Base-by-base conservation (phyloP, 495 filamentous ascomycete species). In the Halenospora varia region DNA sequence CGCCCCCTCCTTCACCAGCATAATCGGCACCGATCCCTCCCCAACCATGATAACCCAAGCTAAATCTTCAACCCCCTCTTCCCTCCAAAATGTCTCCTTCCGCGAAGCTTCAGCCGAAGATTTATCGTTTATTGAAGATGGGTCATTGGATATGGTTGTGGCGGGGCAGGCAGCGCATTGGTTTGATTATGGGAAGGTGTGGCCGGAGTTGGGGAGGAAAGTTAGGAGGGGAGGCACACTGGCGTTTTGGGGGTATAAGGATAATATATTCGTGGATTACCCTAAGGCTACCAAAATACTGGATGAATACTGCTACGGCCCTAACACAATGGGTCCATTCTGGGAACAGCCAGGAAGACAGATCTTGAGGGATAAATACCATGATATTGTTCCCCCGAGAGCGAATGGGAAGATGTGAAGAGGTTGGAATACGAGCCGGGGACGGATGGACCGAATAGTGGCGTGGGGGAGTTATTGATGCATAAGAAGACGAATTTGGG, bases 111-210 rank as follows among this genome's bases (percentile, higher is more conserved):
- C 67, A 0, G 80, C 84, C 0, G 82, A 88, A 57, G 68, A 77
- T 46, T 62, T 84, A 8, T 62, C 67, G 2, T 81, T 75, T 58
- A 42, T 85, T 2, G 29, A 65, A 6, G 76, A 81, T 46, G 67
- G 64, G 8, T 72, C 62, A 3, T 67, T 83, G 9, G 85, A 87
- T 60, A 73, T 82, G 65, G 77, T 78, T 3, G 76, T 84, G 10
- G 74, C 83, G 3, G 84, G 76, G 2, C 81, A 88, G 60, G 81
- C 82, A 15, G 84, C 81, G 60, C 84, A 87, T 63, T 88, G 83
- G 84, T 86, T 88, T 64, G 73, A 84, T 57, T 78, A 78, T 59
- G 35, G 51, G 10, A 68, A 67, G 19, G 71, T 77, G 9, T 87
- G 81, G 76, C 72, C 73, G 3, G 82, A 82, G 53, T 70, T 88